These are phyloP conservation scores for Osmanthus fragrans DNA, from an alignment of 257 asterid species.

Conservation along the genomic window DNA sequence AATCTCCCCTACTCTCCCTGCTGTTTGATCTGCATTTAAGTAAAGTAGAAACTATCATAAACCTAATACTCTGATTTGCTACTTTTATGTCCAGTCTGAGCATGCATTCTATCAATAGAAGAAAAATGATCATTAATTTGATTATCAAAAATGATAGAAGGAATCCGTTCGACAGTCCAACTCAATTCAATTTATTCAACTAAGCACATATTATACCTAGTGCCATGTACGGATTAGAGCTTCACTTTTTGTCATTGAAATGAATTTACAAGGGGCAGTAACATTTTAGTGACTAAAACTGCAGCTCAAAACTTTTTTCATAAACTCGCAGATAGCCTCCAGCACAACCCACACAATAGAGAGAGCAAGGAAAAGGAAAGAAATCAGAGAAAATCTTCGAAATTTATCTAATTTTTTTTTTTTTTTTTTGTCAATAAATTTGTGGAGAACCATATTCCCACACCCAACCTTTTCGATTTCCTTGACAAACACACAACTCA, in stretches of 20 bases:
- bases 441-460: neutral
- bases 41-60: neutral
- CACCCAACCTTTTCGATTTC: neutral
- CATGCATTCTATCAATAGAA: neutral
- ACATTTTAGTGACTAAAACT: neutral
- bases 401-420: too few species aligned
- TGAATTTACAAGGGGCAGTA: neutral
- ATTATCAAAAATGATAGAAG: neutral
- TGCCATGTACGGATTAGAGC: neutral
- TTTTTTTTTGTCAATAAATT: too few species aligned
- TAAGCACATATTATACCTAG: neutral
- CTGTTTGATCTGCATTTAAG: neutral
- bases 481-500: neutral
- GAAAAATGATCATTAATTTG: conserved; percentile 6
- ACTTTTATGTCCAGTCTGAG: neutral
- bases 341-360: neutral
- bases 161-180: conserved; percentile 4
- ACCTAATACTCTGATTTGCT: neutral
- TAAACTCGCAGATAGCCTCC: neutral
- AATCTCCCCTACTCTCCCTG: conserved; percentile 12
- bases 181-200: neutral
- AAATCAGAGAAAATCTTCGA: neutral
- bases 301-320: neutral
- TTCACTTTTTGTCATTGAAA: neutral
- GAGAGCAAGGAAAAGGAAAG: neutral